These are phyloP conservation scores for Penicillium nucicola DNA, from an alignment of 495 filamentous ascomycete genomes.

Conservation along the genomic window DNA sequence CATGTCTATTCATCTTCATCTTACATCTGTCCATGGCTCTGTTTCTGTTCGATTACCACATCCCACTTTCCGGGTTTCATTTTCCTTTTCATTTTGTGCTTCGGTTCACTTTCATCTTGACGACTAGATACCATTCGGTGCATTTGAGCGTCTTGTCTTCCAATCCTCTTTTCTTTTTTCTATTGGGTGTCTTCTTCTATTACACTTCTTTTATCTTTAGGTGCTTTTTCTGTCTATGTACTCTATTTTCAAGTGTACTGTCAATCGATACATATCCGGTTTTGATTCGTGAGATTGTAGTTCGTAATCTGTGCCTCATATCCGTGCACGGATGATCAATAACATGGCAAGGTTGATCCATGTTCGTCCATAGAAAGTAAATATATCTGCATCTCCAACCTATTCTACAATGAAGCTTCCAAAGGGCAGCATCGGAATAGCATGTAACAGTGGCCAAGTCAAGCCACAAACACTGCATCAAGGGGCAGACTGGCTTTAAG, in stretches of 20 bases:
- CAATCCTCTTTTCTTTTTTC: constrained; percentile 1
- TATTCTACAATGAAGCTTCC: too few species aligned
- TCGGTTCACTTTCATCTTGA: constrained; percentile 4
- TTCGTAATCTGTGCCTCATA: too few species aligned
- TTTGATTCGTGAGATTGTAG: too few species aligned
- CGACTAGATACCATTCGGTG: constrained; percentile 11
- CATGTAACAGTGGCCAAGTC: too few species aligned
- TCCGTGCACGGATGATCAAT: too few species aligned
- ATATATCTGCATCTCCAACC: too few species aligned
- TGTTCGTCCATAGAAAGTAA: too few species aligned
- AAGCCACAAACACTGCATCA: too few species aligned
- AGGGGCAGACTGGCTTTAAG: too few species aligned
- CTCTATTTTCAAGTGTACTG: neutral
- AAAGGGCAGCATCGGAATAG: too few species aligned
- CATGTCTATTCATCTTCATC: too few species aligned
- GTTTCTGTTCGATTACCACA: neutral
- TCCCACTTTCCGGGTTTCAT: neutral
- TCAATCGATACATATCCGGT: neutral
- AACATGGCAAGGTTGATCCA: too few species aligned
- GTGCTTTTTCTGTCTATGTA: neutral
- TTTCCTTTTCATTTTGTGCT: constrained; percentile 13
- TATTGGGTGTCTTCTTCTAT: neutral
- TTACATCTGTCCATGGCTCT: neutral
- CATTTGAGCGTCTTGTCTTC: constrained; percentile 9
- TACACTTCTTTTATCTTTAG: neutral